Conservation (phyloP, 768 basidiomycete species). For the Sarcodon aspratus region DNA sequence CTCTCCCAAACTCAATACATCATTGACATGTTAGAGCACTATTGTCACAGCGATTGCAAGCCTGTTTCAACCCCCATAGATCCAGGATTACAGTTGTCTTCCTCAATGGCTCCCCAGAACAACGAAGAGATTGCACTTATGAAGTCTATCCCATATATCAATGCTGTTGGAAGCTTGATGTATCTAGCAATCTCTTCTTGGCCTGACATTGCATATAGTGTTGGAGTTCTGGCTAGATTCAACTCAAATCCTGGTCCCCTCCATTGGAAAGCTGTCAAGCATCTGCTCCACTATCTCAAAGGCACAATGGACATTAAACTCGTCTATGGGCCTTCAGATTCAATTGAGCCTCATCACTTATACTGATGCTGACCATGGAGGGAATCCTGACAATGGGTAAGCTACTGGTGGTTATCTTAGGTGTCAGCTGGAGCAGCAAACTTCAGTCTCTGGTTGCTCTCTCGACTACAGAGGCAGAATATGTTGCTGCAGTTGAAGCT, state of each 20-base stretch:
- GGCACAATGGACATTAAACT: conserved; percentile 11
- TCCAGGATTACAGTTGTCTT: conserved; percentile 2
- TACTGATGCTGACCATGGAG: conserved; percentile 11
- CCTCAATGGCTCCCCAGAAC: conserved; percentile 1
- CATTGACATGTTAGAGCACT: conserved; percentile 15
- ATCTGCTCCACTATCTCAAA: conserved; percentile 15
- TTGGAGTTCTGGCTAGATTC: conserved; percentile 14
- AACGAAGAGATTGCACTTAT: not conserved
- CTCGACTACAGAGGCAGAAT: conserved; percentile 25
- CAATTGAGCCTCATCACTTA: no score
- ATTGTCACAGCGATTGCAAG: conserved; percentile 14
- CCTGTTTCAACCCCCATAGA: conserved; percentile 20
- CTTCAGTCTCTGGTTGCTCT: conserved; percentile 23
- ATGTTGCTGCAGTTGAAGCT: conserved; percentile 21
- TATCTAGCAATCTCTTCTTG: conserved; percentile 19
- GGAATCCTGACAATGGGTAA: conserved; percentile 17
- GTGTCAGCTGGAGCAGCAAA: conserved; percentile 24
- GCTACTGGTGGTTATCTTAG: conserved; percentile 19
- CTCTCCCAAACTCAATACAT: conserved; percentile 22
- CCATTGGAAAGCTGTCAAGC: conserved; percentile 17
- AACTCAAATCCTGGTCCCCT: conserved; percentile 6
- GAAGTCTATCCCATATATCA: not conserved
- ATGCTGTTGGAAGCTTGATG: conserved; percentile 16
- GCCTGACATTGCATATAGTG: conserved; percentile 21
- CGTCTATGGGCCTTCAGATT: no score